Conservation (phyloP, 345 rosid genomes). For the Syzygium oleosum region DNA sequence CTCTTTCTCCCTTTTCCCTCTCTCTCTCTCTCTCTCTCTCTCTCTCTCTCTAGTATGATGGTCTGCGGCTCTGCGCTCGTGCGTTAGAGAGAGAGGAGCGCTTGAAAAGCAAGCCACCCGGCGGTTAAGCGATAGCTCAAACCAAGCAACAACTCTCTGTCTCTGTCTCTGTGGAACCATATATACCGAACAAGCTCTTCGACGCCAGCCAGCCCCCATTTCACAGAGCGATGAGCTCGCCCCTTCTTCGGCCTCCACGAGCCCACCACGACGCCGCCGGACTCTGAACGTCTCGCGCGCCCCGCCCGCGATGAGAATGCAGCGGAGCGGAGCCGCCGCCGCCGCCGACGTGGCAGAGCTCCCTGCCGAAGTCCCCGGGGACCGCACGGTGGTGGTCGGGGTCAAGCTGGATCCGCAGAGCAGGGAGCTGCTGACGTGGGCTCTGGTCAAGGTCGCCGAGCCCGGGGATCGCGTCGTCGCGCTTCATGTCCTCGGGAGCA, state of each 20-base stretch:
- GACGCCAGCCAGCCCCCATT: neutral
- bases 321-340: constrained; percentile 12
- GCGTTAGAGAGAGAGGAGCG: neutral
- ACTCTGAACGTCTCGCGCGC: neutral
- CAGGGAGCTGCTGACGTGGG: constrained; percentile 85
- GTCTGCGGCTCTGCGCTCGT: neutral
- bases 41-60: constrained; percentile 1
- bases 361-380: constrained; percentile 17
- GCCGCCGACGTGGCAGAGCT: constrained; percentile 3
- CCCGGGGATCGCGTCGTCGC: constrained; percentile 86
- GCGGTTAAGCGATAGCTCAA: neutral
- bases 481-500: constrained; percentile 60
- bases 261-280: neutral
- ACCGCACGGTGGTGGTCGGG: constrained; percentile 71
- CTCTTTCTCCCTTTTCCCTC: neutral
- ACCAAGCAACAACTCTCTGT: neutral
- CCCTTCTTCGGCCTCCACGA: neutral
- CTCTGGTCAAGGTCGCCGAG: constrained; percentile 73
- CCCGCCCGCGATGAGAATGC: constrained; percentile 20
- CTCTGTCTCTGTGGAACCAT: neutral
- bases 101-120: constrained; percentile 8
- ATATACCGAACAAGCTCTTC: neutral
- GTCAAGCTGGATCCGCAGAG: constrained; percentile 69
- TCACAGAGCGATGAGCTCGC: neutral
- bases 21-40: neutral